A percentile compares a stretch with the other conserved stretches of the same genome.
These are phyloP conservation scores for Cryptococcus sp. DNA, from an alignment of 1,284 basidiomycete genomes.

Conservation along the genomic window DNA sequence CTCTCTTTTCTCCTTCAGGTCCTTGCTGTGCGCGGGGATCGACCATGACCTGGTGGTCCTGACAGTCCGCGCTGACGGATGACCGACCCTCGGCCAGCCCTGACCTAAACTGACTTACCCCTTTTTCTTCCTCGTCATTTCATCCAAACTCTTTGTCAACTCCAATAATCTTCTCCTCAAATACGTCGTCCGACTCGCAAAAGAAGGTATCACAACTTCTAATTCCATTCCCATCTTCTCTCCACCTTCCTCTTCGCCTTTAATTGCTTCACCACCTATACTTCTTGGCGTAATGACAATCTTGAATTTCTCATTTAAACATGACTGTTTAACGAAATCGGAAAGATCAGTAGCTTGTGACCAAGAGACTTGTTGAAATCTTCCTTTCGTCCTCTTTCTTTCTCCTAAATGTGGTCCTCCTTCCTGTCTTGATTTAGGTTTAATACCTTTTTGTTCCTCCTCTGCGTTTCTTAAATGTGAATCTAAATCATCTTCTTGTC, in stretches of 20 bases:
- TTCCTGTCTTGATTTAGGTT: slow-evolving; percentile 14
- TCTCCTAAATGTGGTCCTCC: slow-evolving; percentile 30
- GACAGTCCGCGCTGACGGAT: no score
- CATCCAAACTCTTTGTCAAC: slow-evolving; percentile 55
- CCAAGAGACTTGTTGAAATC: slow-evolving; percentile 52
- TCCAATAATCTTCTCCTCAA: slow-evolving; percentile 54
- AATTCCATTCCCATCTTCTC: slow-evolving; percentile 36
- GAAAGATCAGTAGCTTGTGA: slow-evolving; percentile 63
- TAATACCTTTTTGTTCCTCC: slow-evolving; percentile 4
- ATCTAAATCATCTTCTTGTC: slow-evolving; percentile 43
- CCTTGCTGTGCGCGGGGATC: no score
- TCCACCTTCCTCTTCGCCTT: slow-evolving; percentile 7
- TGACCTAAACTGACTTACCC: slow-evolving; percentile 15
- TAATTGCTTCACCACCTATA: neutral
- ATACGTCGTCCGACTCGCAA: slow-evolving; percentile 60
- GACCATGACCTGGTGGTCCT: no score
- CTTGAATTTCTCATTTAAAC: slow-evolving; percentile 56
- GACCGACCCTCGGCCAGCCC: no score
- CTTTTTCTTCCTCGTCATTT: slow-evolving; percentile 50
- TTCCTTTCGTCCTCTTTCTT: slow-evolving; percentile 29
- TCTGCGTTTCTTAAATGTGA: slow-evolving; percentile 32
- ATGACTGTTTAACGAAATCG: slow-evolving; percentile 63
- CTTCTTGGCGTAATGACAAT: slow-evolving; percentile 51
- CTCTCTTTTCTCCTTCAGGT: no score
- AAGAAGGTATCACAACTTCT: slow-evolving; percentile 59